Percentiles rank a stretch among this genome's conserved stretches.
phyloP scores from a whole-genome alignment of 2,329 filamentous ascomycete genomes.

The Clonostachys rhizophaga region DNA sequence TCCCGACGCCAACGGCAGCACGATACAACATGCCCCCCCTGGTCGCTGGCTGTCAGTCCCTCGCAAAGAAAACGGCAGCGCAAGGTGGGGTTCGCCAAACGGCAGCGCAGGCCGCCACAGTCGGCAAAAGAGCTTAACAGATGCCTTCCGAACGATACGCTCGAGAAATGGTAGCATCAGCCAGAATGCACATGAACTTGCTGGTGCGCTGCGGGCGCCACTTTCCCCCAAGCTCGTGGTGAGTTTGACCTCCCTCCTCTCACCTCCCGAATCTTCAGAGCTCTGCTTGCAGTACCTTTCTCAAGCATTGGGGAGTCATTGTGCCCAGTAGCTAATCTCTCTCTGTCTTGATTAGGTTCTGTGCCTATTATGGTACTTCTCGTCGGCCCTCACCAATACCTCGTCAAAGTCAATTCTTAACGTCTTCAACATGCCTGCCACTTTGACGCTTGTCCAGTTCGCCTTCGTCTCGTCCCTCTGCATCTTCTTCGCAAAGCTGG shows the following conservation, averaged over 20 bases:
- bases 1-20: conserved; percentile 14
- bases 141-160: conserved; percentile 81
- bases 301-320: conserved; percentile 6
- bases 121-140: conserved; percentile 81
- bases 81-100: background rate
- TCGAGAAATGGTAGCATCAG: conserved; percentile 79
- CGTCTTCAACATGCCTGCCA: conserved; percentile 84
- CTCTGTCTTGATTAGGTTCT: conserved; percentile 52
- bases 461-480: conserved; percentile 88
- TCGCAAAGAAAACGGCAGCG: conserved; percentile 6
- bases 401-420: conserved; percentile 97
- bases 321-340: no score
- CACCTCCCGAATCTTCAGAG: background rate
- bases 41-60: conserved; percentile 7
- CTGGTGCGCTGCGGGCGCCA: conserved; percentile 83
- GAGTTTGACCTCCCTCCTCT: conserved; percentile 16
- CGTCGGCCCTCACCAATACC: conserved; percentile 93
- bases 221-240: conserved; percentile 86
- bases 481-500: conserved; percentile 71
- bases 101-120: conserved; percentile 38
- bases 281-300: conserved; percentile 4
- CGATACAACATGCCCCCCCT: conserved; percentile 7
- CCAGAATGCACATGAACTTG: conserved; percentile 90
- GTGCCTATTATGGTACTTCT: conserved; percentile 90
- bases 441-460: conserved; percentile 90